Evolutionary conservation across 139 green algal genomes (phyloP), one percentile per base, ranked within the genome.

Genomic region (Chlamydomonas sp.): DNA sequence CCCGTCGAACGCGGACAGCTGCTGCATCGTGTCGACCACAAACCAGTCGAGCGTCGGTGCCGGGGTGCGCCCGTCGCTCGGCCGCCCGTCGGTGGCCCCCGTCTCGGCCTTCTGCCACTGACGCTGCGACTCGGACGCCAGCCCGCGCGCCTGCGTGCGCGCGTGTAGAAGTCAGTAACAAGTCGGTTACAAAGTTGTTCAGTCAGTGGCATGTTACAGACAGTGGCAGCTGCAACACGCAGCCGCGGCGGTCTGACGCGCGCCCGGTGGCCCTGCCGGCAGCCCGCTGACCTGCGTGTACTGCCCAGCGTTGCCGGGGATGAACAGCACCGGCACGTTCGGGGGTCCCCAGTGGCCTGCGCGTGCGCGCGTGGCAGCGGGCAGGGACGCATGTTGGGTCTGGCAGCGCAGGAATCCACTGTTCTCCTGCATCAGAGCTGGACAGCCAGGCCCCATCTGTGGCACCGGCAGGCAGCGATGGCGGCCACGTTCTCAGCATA

Each of bases 1-100:
- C 1, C 74, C 83, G 58, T 91, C 77, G 58, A 91, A 85, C 0
- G 86, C 86, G 20, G 72, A 78, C 57, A 85, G 65, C 76, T 91
- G 80, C 35, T 85, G 76, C n/a, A 62, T 35, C 35, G 87, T 74
- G 63, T 90, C 80, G 35, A 84, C 57, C 2, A 75, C n/a, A 67
- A 80, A 90, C 82, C 84, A 90, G 20, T 78, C 59, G 6, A 66
- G 59, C 22, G 20, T 33, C 20, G 59, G 22, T 35, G 24, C n/a
- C n/a, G n/a, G n/a, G n/a, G n/a, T n/a, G n/a, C n/a, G n/a, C n/a
- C n/a, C n/a, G n/a, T n/a, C n/a, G n/a, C n/a, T n/a, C n/a, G n/a
- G n/a, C n/a, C n/a, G n/a, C n/a, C n/a, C n/a, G n/a, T n/a, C n/a
- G n/a, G n/a, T n/a, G n/a, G n/a, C n/a, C n/a, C n/a, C n/a, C n/a